Base-by-base conservation (phyloP, 495 filamentous ascomycete species). In the Viridothelium virens region DNA sequence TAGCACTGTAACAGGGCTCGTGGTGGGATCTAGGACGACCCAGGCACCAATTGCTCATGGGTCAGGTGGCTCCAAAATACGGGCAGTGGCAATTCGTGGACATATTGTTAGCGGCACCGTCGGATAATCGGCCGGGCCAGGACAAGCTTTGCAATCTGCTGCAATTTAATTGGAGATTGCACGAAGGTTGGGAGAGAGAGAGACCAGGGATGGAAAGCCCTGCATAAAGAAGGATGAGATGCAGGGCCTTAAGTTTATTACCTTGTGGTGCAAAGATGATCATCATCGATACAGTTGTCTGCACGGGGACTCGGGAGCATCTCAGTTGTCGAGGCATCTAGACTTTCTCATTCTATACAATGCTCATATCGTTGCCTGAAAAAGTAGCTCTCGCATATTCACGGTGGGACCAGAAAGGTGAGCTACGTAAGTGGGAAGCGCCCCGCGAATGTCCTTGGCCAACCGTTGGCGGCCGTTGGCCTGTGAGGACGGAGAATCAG, bases 381-480 rank as follows among this genome's bases (percentile, higher is more conserved):
- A 11, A 36, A 5, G 10, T 59, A 59, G 14, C 18, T 59, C 53
- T 59, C 53, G 53, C 53, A 5, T 59, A 36, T 7, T 7, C 41
- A 44, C 31, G 7, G 5, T 36, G 5, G 53, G 53, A 10, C 25
- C 25, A 25, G 25, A 25, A 25, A 25, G 25, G 25, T 25, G 25
- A 25, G 25, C 25, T 25, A 25, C 25, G 25, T 25, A 25, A 25
- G 25, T 25, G 25, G 25, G 25, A 25, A 25, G 25, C 25, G 25
- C 25, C 25, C 25, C 25, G 25, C 25, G 25, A 18, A 59, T 18
- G 25, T 34, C 7, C 7, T 36, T 31, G 36, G 53, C 53, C 53
- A 59, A 59, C 53, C 53, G 53, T 31, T 33, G 53, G 53, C 18
- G 18, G 53, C 53, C 53, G 53, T 59, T 59, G 53, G 53, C 12